A percentile compares a stretch with the other conserved stretches of the same genome.
phyloP scores from a whole-genome alignment of 2,329 filamentous ascomycete genomes.

The Colletotrichum abscissum region DNA sequence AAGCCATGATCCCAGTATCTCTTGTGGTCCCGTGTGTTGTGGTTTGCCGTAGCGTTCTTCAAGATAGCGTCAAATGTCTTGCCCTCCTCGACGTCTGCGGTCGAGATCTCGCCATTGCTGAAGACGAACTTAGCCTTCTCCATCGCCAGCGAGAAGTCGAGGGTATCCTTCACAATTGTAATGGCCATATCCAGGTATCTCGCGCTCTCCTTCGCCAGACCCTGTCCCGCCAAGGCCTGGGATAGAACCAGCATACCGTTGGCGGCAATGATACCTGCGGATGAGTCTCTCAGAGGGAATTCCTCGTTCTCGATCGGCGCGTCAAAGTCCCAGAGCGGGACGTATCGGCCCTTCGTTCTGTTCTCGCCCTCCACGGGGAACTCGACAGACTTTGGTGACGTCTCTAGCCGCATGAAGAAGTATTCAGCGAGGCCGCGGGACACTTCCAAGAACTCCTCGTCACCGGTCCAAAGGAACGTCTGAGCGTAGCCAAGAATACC shows the following conservation, averaged over 20 bases:
- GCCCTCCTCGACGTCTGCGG: constrained; percentile 28
- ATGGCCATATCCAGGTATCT: constrained; percentile 44
- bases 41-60: constrained; percentile 48
- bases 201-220: constrained; percentile 26
- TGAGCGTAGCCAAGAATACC: constrained; percentile 62
- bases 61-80: constrained; percentile 46
- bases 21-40: constrained; percentile 45
- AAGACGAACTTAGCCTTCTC: constrained; percentile 36
- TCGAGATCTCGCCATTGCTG: neutral
- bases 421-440: constrained; percentile 60
- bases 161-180: constrained; percentile 43
- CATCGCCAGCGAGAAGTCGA: constrained; percentile 41
- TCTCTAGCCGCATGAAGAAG: constrained; percentile 56
- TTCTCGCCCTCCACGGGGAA: constrained; percentile 36
- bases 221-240: constrained; percentile 42
- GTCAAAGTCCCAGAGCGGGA: constrained; percentile 59
- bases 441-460: constrained; percentile 54
- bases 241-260: constrained; percentile 54
- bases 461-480: constrained; percentile 59
- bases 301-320: constrained; percentile 50
- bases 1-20: constrained; percentile 52
- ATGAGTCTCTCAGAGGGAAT: constrained; percentile 48
- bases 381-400: constrained; percentile 44
- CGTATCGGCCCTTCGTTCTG: constrained; percentile 40
- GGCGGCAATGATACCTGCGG: constrained; percentile 52